Evolutionary conservation across 306 rosid genomes (phyloP).

Genomic region (Casuarina cunninghamiana): DNA sequence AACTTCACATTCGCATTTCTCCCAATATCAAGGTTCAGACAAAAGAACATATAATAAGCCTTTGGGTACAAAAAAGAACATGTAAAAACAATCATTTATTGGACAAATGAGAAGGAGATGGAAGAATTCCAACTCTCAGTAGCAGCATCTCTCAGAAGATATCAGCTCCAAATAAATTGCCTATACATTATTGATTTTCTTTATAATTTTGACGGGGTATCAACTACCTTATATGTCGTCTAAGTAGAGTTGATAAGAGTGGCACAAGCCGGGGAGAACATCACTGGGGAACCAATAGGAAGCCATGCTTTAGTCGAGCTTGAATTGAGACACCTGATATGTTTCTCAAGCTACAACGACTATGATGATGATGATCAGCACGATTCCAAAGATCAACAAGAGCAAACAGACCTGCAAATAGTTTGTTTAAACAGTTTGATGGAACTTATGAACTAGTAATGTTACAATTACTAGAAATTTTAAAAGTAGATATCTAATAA

Average conservation of each 20-base stretch:
- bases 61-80: not conserved
- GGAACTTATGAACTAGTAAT: not conserved
- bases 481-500: not conserved
- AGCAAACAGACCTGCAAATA: conserved; percentile 75
- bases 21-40: not conserved
- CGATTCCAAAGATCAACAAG: conserved; percentile 83
- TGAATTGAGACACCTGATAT: not conserved
- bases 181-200: not conserved
- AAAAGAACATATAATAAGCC: not conserved
- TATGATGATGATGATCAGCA: conserved; percentile 79
- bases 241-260: not conserved
- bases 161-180: not conserved
- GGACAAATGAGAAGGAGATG: not conserved
- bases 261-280: not conserved
- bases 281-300: not conserved
- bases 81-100: not conserved
- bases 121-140: not conserved
- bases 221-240: not conserved
- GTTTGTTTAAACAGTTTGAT: not conserved
- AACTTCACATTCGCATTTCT: not conserved
- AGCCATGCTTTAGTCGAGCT: not conserved
- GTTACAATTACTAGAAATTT: not conserved
- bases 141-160: not conserved
- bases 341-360: conserved; percentile 69
- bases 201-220: not conserved